phyloP scores from a whole-genome alignment of 208 protist genomes.

The Wallacemonas sp. region DNA sequence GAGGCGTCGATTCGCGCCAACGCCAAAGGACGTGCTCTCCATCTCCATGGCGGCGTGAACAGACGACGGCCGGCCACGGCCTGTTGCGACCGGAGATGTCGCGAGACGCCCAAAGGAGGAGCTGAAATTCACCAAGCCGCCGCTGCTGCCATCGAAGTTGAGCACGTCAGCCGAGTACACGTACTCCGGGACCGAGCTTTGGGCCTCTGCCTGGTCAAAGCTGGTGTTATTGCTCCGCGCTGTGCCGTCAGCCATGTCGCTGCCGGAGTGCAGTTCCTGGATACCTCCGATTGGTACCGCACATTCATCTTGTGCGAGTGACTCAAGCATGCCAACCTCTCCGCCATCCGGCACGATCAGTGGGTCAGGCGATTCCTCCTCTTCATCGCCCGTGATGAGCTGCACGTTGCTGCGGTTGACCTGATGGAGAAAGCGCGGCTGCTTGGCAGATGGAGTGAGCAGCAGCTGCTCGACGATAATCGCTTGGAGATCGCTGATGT shows the following conservation, averaged over 20 bases:
- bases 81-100: background rate
- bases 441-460: constrained; percentile 60
- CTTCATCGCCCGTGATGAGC: constrained; percentile 61
- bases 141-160: constrained; percentile 10
- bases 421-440: constrained; percentile 73
- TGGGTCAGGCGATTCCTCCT: constrained; percentile 15
- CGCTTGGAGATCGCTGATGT: constrained; percentile 67
- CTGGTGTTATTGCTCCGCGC: background rate
- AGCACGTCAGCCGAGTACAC: constrained; percentile 5
- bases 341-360: constrained; percentile 17
- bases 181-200: constrained; percentile 6
- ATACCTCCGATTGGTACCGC: constrained; percentile 11
- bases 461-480: constrained; percentile 88
- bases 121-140: constrained; percentile 1
- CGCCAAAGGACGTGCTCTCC: constrained; percentile 22
- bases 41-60: background rate
- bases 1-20: constrained; percentile 24
- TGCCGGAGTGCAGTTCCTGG: constrained; percentile 17
- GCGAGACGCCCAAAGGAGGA: background rate
- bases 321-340: constrained; percentile 12
- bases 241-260: constrained; percentile 7
- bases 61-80: background rate
- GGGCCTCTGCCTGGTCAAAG: background rate
- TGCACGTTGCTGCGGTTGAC: constrained; percentile 82
- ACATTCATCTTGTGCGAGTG: constrained; percentile 11